These are phyloP conservation scores for Histomonas meleagridis DNA, from an alignment of 208 protist species.

Conservation along the genomic window DNA sequence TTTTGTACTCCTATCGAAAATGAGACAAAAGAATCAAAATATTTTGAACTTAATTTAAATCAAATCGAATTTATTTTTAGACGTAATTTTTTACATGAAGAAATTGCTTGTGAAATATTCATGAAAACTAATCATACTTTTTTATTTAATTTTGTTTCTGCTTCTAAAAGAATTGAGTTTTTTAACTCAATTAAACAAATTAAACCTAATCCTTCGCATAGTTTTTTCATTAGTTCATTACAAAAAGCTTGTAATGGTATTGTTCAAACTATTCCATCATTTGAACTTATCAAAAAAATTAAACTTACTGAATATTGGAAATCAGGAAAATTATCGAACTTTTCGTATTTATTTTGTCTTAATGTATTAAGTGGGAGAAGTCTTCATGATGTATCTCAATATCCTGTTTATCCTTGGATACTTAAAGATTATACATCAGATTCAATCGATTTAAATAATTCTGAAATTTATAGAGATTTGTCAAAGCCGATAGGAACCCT, in stretches of 20 bases:
- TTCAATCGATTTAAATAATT: constrained; percentile 43
- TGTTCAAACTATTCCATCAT: not conserved
- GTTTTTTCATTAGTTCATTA: not conserved
- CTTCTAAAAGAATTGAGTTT: not conserved
- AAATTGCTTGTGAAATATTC: not conserved
- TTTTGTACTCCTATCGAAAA: not conserved
- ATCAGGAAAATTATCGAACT: not conserved
- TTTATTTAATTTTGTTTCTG: not conserved
- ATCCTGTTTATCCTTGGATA: constrained; percentile 47
- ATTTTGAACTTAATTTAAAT: not conserved
- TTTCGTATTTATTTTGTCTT: not conserved
- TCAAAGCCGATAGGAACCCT: constrained; percentile 48
- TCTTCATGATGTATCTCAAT: not conserved
- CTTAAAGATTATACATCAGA: constrained; percentile 46
- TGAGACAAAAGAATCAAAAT: not conserved
- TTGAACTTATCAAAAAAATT: not conserved
- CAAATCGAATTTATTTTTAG: not conserved
- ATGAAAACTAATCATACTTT: not conserved
- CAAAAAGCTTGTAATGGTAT: not conserved
- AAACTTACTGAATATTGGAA: not conserved
- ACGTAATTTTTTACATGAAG: not conserved
- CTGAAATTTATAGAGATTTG: constrained; percentile 47
- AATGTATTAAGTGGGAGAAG: not conserved
- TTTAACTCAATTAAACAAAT: not conserved
- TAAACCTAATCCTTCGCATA: not conserved